phyloP scores from a whole-genome alignment of 2,329 filamentous ascomycete genomes.

The Trichoderma harzianum region DNA sequence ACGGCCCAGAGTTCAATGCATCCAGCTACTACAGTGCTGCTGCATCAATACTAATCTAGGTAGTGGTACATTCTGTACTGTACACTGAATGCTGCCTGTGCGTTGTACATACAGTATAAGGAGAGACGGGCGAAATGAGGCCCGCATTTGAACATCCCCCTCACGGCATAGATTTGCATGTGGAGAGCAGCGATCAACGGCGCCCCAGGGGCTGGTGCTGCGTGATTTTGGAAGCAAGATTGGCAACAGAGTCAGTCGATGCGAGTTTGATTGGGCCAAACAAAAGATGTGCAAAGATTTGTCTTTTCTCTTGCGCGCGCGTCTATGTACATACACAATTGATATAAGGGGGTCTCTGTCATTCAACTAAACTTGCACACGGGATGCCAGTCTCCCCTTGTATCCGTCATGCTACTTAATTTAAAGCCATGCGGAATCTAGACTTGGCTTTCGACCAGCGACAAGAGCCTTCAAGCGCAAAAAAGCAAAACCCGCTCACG shows the following conservation, averaged over 20 bases:
- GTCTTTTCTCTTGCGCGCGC: not conserved
- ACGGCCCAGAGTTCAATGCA: too few species aligned
- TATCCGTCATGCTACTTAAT: not conserved
- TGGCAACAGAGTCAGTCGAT: not conserved
- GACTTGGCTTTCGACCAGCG: not conserved
- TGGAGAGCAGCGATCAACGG: constrained; percentile 14
- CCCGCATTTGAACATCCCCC: constrained; percentile 2
- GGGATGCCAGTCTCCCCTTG: not conserved
- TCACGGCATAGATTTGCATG: constrained; percentile 9
- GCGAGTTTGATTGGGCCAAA: not conserved
- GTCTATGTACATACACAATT: not conserved
- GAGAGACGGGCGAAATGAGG: constrained; percentile 6
- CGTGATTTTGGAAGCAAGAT: not conserved
- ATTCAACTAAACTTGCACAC: not conserved
- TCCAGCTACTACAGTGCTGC: too few species aligned
- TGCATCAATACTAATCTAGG: too few species aligned
- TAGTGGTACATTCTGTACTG: too few species aligned
- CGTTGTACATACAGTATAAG: not conserved
- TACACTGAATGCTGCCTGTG: not conserved
- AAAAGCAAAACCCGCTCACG: not conserved
- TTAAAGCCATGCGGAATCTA: not conserved
- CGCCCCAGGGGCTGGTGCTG: not conserved
- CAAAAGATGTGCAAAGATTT: not conserved
- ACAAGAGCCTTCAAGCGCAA: not conserved
- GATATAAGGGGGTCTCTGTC: not conserved